These are phyloP conservation scores for Spirogloea muscicola DNA, from an alignment of 139 green algal species.

Conservation along the genomic window DNA sequence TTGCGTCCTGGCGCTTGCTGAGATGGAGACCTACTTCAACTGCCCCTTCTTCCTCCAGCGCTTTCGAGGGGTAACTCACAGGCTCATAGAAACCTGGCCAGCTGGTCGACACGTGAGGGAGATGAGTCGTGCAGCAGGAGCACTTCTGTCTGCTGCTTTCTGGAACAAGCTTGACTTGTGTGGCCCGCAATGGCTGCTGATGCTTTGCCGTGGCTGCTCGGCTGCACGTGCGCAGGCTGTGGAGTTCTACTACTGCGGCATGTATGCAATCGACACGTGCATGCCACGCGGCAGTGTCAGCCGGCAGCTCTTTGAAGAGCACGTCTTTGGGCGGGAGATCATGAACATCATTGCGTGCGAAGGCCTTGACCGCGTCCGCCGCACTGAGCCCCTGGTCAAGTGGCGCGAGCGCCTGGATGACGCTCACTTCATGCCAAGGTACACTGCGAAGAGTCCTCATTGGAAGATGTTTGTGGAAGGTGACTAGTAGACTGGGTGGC, in stretches of 20 bases:
- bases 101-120: no score
- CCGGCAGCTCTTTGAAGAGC: not conserved
- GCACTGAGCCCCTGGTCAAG: not conserved
- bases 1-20: not conserved
- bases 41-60: constrained; percentile 13
- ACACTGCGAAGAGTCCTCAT: no score
- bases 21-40: not conserved
- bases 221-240: no score
- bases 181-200: no score
- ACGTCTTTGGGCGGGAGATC: not conserved
- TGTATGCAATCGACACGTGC: not conserved
- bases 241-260: no score
- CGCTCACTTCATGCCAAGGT: not conserved
- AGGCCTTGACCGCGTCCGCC: not conserved
- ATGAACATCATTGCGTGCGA: constrained; percentile 1
- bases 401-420: not conserved
- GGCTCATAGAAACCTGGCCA: not conserved
- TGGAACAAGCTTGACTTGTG: no score
- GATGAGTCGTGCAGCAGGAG: no score
- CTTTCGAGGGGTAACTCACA: not conserved
- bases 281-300: not conserved
- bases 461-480: no score
- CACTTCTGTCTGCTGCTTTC: no score
- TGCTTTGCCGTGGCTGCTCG: no score
- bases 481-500: no score